Evolutionary conservation across 148 eudicot species (phyloP), one percentile per base, ranked within the genome.

Genomic region (Dianthus caryophyllus): DNA sequence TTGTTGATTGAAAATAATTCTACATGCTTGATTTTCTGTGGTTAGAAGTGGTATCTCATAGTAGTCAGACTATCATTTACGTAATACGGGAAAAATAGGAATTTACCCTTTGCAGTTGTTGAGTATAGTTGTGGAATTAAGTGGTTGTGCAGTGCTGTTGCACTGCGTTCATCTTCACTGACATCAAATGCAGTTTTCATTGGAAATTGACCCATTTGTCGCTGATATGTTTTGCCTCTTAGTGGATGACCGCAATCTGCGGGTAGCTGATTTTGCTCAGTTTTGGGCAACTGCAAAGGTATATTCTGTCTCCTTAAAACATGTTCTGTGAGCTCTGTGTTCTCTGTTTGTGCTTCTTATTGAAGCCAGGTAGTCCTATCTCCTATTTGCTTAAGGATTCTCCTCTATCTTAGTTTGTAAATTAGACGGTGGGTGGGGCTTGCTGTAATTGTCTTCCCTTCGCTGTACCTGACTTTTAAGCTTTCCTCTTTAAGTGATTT

Each of bases 241-340:
- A 94, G 99, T 94, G 99, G 99, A 94, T 94, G 99, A 94, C 99
- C 99, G 99, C 99, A 94, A 94, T 94, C 99, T 94, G 99, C 99
- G 99, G 99, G 96, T 94, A 83, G 99, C 99, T 87, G 99, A 94
- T 81, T 94, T 90, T 94, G 93, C 97, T 94, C 99, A 94, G 84
- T 94, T 94, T 94, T 94, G 99, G 99, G 99, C 99, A 94, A 86
- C 82, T 82, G 99, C 96, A 67, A 94, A 94, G 99, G 99, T 94
- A 94, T 86, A 90, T 81, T 81, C 90, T 74, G 72, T 88, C 70
- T 76, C 78, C 62, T 72, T 76, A 33, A 72, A 78, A 60, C 71
- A 73, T 70, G 68, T 79, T 81, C 68, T 80, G 73, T 43, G 79
- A 73, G 76, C 82, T 68, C 65, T 83, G 54, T 76, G 69, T 77